phyloP scores from a whole-genome alignment of 208 protist species.

The Trichomonas gallinae region DNA sequence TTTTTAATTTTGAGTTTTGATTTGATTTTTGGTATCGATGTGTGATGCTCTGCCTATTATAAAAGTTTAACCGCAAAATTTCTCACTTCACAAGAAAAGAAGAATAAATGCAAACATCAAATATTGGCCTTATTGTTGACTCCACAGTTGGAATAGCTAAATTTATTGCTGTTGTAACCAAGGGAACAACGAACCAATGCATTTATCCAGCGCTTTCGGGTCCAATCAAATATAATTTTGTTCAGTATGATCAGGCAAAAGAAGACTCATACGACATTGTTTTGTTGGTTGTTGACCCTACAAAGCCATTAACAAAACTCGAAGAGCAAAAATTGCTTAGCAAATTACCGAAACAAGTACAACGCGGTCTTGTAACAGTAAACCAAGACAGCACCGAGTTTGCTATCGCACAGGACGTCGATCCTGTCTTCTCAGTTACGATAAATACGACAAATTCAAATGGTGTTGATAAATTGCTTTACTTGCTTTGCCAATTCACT shows the following conservation, averaged over 20 bases:
- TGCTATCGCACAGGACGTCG: background rate
- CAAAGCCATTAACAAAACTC: background rate
- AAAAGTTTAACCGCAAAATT: too few relatives aligned
- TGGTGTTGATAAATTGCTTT: background rate
- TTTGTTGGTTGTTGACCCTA: background rate
- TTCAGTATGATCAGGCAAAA: background rate
- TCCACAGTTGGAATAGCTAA: background rate
- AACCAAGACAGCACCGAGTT: background rate
- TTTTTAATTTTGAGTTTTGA: too few relatives aligned
- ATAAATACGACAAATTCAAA: background rate
- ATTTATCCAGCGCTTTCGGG: background rate
- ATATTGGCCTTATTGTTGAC: background rate
- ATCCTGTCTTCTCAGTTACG: background rate
- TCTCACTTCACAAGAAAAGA: too few relatives aligned
- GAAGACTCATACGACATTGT: background rate
- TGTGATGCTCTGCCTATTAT: too few relatives aligned
- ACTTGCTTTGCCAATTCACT: background rate
- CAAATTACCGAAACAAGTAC: background rate
- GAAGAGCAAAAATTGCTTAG: background rate
- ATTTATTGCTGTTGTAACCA: background rate
- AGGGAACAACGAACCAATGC: background rate
- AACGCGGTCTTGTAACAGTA: background rate
- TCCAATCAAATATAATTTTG: background rate
- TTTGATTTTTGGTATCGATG: too few relatives aligned
- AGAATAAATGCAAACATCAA: background rate